Base-by-base conservation (phyloP, 306 rosid genomes). In the Lablab purpureus region DNA sequence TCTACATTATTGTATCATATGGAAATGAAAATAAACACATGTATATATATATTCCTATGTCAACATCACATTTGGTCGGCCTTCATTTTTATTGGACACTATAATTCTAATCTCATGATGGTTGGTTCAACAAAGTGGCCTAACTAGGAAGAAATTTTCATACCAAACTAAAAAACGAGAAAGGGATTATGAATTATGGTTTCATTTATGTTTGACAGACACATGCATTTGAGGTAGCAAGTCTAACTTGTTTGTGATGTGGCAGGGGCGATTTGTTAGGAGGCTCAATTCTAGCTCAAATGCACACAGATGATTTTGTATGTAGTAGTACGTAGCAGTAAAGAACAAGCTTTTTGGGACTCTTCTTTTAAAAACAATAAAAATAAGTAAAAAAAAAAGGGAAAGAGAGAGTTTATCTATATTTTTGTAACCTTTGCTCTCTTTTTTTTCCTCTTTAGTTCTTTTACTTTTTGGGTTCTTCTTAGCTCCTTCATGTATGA, bases 231-330 rank as follows among this genome's bases (percentile, higher is more conserved):
- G 80, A 45, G 75, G 75, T 76, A 71, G 71, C 73, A 67, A 0
- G 34, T 67, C 21, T 37, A 66, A 22, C 21, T 80, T 78, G 77
- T 83, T 80, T 69, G 82, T 81, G 68, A 43, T 28, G 46, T 87
- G 82, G 82, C 96, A 94, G 98, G 96, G 98, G 10, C 87, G 94
- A 59, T 94, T 94, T 87, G 97, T 94, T 73, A 88, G 88, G 85
- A 91, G 96, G 84, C 86, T 89, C 47, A 88, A 87, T 83, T 83
- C 81, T 58, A 87, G 90, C 87, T 67, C 77, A 34, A 81, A 75
- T 69, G 77, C 74, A 19, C 85, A 83, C 40, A 80, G 88, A 80
- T 59, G 78, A 78, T 58, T 40, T 56, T 43, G 32, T 11, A 36
- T 70, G 21, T 70, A 75, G 78, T 49, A 32, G 75, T 2, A 37